Conservation (phyloP, 2,329 filamentous ascomycete species). For the Trichoderma afroharzianum region DNA sequence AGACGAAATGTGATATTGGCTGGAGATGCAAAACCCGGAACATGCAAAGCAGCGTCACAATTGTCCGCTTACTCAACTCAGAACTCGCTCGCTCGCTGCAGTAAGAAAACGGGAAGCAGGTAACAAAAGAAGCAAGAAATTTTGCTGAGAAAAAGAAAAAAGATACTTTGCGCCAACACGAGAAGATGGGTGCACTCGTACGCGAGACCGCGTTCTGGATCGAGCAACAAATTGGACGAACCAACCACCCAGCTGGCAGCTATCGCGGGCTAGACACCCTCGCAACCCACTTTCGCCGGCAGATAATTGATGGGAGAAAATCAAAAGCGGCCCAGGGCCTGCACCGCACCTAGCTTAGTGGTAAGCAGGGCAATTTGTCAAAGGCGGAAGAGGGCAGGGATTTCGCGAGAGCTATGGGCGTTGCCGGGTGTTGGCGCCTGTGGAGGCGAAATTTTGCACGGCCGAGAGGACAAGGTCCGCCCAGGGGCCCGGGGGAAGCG, state of each 20-base stretch:
- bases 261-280: not conserved
- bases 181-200: not conserved
- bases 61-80: not conserved
- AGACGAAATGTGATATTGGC: not conserved
- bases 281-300: not conserved
- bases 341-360: not conserved
- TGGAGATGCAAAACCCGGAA: not conserved
- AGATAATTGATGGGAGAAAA: not conserved
- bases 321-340: not conserved
- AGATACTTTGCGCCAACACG: slow-evolving; percentile 5
- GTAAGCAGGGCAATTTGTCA: slow-evolving; percentile 1
- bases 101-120: not conserved
- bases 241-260: not conserved
- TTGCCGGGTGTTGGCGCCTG: not conserved
- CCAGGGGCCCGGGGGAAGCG: not conserved
- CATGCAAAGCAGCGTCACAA: not conserved
- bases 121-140: not conserved
- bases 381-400: not conserved
- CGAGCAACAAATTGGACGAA: not conserved
- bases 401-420: not conserved
- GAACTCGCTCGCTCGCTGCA: not conserved
- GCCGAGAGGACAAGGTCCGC: not conserved
- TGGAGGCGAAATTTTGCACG: slow-evolving; percentile 13
- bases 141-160: not conserved
- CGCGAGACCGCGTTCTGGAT: slow-evolving; percentile 5